Conservation (phyloP, 257 asterid species). For the Parsonsia alboflavescens region DNA sequence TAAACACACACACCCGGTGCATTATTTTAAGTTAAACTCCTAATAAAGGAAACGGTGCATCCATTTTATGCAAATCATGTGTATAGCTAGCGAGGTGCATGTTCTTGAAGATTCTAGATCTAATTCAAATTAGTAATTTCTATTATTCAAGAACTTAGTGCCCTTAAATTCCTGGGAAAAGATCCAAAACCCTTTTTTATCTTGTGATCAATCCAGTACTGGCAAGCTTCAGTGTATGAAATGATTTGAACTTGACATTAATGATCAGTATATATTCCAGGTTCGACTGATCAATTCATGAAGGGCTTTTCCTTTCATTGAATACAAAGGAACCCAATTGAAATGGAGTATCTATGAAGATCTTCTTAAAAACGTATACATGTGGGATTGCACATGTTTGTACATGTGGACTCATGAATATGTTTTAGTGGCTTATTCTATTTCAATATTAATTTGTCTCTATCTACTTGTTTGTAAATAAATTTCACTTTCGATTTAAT, state of each 20-base stretch:
- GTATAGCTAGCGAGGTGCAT: too few species aligned
- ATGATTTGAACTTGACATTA: background rate
- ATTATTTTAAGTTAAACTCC: background rate
- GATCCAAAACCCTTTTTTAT: background rate
- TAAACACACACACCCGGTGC: background rate
- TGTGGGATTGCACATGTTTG: background rate
- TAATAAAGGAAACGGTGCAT: too few species aligned
- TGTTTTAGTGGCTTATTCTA: background rate
- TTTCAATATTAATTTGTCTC: background rate
- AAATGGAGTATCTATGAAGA: constrained; percentile 2
- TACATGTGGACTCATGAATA: constrained; percentile 3
- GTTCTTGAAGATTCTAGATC: too few species aligned
- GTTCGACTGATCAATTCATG: background rate
- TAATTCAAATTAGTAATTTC: too few species aligned
- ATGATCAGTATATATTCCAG: background rate
- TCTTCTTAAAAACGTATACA: background rate
- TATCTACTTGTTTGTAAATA: background rate
- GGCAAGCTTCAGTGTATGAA: background rate
- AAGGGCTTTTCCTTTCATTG: background rate
- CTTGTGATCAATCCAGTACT: too few species aligned
- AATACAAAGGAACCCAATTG: background rate
- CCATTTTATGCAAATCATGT: background rate
- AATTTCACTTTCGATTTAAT: background rate
- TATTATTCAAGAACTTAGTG: too few species aligned
- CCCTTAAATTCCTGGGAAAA: background rate